phyloP scores from a whole-genome alignment of 2,329 filamentous ascomycete species.

The Aspergillus sp. region DNA sequence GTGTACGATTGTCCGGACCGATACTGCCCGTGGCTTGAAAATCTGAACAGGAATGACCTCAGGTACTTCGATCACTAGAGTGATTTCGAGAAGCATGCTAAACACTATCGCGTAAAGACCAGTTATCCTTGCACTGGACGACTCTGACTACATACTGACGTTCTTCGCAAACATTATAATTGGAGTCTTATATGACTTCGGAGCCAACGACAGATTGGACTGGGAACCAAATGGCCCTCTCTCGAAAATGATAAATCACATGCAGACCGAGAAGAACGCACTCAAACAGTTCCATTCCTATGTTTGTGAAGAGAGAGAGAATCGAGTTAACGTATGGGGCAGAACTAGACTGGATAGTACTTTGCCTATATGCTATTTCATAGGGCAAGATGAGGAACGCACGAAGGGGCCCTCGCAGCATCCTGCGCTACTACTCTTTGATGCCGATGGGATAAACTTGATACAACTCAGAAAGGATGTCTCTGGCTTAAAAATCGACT shows the following conservation, averaged over 20 bases:
- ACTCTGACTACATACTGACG: slow-evolving; percentile 16
- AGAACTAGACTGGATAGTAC: background rate
- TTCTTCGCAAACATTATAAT: slow-evolving; percentile 24
- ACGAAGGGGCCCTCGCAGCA: background rate
- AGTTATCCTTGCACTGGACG: background rate
- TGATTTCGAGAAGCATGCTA: background rate
- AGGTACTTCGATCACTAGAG: background rate
- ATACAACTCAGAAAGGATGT: slow-evolving; percentile 4
- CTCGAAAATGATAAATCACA: background rate
- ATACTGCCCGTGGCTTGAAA: slow-evolving; percentile 1
- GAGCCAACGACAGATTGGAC: slow-evolving; percentile 1
- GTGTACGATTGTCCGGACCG: slow-evolving; percentile 12
- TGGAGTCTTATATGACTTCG: slow-evolving; percentile 9
- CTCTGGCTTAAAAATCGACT: slow-evolving; percentile 6
- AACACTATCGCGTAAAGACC: background rate
- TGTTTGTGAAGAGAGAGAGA: background rate
- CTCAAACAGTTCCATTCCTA: slow-evolving; percentile 12
- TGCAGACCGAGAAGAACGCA: background rate
- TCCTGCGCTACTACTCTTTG: slow-evolving; percentile 7
- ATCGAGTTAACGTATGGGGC: background rate
- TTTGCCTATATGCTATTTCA: slow-evolving; percentile 6
- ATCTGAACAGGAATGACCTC: background rate
- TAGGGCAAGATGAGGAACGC: slow-evolving; percentile 8
- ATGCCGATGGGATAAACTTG: slow-evolving; percentile 5
- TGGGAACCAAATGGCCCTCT: slow-evolving; percentile 9